These are phyloP conservation scores for Aquilaria yunnanensis DNA, from an alignment of 345 rosid genomes.

Conservation along the genomic window DNA sequence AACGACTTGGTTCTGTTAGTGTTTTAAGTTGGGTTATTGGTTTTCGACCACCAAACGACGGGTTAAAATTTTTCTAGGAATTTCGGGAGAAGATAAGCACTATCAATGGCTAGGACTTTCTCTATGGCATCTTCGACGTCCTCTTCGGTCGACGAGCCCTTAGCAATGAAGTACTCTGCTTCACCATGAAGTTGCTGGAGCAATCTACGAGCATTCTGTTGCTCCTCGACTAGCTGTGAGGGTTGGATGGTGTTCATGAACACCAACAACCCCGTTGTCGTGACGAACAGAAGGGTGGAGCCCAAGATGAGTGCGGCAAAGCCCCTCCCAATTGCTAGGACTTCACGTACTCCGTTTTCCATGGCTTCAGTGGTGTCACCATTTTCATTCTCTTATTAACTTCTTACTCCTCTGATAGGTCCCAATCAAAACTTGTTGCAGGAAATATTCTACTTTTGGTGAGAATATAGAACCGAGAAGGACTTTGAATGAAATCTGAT, in stretches of 20 bases:
- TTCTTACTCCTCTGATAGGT: too few relatives aligned
- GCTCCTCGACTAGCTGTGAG: slow-evolving; percentile 59
- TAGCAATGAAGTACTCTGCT: slow-evolving; percentile 22
- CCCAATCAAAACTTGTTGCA: too few relatives aligned
- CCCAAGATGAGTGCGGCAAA: slow-evolving; percentile 27
- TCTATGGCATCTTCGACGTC: slow-evolving; percentile 40
- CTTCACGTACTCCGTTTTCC: too few relatives aligned
- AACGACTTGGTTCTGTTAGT: slow-evolving; percentile 2
- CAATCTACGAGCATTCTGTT: slow-evolving; percentile 34
- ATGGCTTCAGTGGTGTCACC: too few relatives aligned
- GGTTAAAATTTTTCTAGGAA: slow-evolving; percentile 40
- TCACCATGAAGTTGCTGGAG: slow-evolving; percentile 42
- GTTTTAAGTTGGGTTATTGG: background rate
- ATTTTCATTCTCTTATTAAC: too few relatives aligned
- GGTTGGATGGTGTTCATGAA: slow-evolving; percentile 49
- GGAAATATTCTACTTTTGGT: too few relatives aligned
- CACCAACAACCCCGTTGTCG: slow-evolving; percentile 35
- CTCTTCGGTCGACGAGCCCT: slow-evolving; percentile 15
- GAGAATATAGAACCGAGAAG: too few relatives aligned
- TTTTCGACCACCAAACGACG: slow-evolving; percentile 45
- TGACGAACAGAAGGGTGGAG: slow-evolving; percentile 28
- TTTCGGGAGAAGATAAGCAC: slow-evolving; percentile 54
- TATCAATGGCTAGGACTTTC: slow-evolving; percentile 42
- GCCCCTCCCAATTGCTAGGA: too few relatives aligned
- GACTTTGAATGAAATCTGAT: too few relatives aligned